Base-by-base conservation (phyloP, 352 stramenopile species). In the Phytophthora constricta region DNA sequence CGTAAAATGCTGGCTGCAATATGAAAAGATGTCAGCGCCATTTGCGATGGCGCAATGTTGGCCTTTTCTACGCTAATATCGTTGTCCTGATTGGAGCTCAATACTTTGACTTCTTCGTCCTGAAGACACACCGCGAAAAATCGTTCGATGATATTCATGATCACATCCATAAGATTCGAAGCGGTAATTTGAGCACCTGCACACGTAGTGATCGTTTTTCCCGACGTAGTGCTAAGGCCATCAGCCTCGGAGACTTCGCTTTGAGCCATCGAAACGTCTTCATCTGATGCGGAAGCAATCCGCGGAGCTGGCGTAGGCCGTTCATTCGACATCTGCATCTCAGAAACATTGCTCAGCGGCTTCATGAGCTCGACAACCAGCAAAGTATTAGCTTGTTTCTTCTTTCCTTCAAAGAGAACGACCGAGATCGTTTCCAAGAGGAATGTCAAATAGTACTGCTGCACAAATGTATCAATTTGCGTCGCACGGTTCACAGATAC, bases 371-470 rank as follows among this genome's bases (percentile, higher is more conserved):
- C 76, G 2, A 82, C 66, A 55, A 96, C 65, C 49, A 94, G 53
- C 39, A 95, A 41, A 2, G 84, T 90, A 45, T 94, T 95, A 5
- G 79, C 68, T 66, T 91, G 85, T 41, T 89, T 92, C 46, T 87
- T 90, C 69, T 90, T 93, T 33, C 70, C 74, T 22, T 94, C 86
- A 47, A 95, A 94, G 13, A 94, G 37, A 4, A 92, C 74, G 37
- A 77, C 68, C 33, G 87, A 83, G 10, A 93, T 81, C 7, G 88
- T 95, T 57, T 96, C 88, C 31, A 96, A 65, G 3, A 95, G 65
- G 22, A 92, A 96, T 13, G 82, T 80, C 3, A 93, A 58, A 42
- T 91, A 93, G 54, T 91, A 95, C 57, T 92, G 84, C 59, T 79
- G 82, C 4, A 86, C 84, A 26, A 92, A 92, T 2, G 58, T 62